Percentiles rank a stretch among this genome's conserved stretches.
These are phyloP conservation scores for Cordyceps fumosorosea DNA, from an alignment of 2,329 filamentous ascomycete species.

Conservation along the genomic window DNA sequence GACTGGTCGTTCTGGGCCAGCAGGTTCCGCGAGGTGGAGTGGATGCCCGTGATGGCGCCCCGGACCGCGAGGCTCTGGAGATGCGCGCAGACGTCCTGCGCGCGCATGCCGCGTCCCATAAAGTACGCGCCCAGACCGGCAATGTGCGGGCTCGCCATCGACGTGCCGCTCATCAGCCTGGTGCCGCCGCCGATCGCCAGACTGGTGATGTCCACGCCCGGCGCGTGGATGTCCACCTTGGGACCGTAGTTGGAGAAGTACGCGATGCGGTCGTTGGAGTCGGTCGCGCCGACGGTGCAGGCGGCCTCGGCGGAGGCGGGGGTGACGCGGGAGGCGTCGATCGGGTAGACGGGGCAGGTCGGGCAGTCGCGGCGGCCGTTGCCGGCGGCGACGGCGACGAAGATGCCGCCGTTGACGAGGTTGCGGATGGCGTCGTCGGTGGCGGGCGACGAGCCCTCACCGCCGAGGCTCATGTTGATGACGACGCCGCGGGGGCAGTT, in stretches of 20 bases:
- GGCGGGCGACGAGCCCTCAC: constrained; percentile 28
- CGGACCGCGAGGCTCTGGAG: constrained; percentile 20
- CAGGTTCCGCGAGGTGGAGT: neutral
- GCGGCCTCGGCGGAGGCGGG: constrained; percentile 38
- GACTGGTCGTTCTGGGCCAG: neutral
- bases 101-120: constrained; percentile 36
- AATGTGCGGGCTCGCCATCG: constrained; percentile 36
- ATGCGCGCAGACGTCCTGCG: constrained; percentile 29
- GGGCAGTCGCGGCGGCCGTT: constrained; percentile 25
- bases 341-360: constrained; percentile 18
- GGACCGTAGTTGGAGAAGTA: constrained; percentile 43
- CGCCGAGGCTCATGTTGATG: constrained; percentile 46
- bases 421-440: constrained; percentile 40
- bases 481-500: constrained; percentile 36
- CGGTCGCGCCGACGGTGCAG: constrained; percentile 44
- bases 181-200: constrained; percentile 37
- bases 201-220: constrained; percentile 32
- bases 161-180: constrained; percentile 35
- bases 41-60: neutral
- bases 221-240: constrained; percentile 35
- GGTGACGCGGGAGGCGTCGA: constrained; percentile 36
- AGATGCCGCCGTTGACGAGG: constrained; percentile 36
- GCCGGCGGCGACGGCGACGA: constrained; percentile 45
- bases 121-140: constrained; percentile 36
- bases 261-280: constrained; percentile 30